Evolutionary conservation across 2,329 filamentous ascomycete species (phyloP).

Genomic region (Monosporascus sp.): DNA sequence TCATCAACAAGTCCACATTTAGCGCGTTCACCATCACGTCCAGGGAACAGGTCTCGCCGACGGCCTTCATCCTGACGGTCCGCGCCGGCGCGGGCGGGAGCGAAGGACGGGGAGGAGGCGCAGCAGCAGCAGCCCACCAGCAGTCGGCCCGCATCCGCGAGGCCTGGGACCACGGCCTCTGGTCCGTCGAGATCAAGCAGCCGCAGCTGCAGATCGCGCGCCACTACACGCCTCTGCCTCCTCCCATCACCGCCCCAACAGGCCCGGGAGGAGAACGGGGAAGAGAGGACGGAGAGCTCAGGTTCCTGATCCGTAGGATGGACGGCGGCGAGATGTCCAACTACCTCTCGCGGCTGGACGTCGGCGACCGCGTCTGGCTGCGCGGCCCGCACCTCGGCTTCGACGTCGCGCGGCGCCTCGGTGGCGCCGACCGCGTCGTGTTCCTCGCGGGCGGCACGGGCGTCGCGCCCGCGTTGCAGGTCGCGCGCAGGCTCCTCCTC

Average conservation of each 20-base stretch:
- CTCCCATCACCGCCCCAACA: neutral
- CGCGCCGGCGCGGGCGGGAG: slow-evolving; percentile 17
- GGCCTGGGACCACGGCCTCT: slow-evolving; percentile 61
- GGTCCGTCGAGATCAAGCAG: slow-evolving; percentile 91
- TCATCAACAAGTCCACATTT: slow-evolving; percentile 55
- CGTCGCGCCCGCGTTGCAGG: slow-evolving; percentile 83
- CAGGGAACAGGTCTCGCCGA: slow-evolving; percentile 58
- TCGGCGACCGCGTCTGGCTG: slow-evolving; percentile 63
- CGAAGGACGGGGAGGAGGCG: neutral
- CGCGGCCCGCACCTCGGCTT: slow-evolving; percentile 75
- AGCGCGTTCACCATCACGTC: slow-evolving; percentile 59
- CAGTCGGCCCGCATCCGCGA: slow-evolving; percentile 19
- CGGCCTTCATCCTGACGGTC: slow-evolving; percentile 64
- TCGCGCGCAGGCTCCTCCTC: slow-evolving; percentile 57
- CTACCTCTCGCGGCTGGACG: slow-evolving; percentile 63
- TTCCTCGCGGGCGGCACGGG: slow-evolving; percentile 92
- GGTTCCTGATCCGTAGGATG: slow-evolving; percentile 75
- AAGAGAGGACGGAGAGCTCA: slow-evolving; percentile 35
- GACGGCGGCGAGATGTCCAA: slow-evolving; percentile 77
- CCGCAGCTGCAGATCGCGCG: slow-evolving; percentile 88
- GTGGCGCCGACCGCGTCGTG: slow-evolving; percentile 43
- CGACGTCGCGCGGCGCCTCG: slow-evolving; percentile 33
- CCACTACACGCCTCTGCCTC: slow-evolving; percentile 83
- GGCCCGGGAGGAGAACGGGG: neutral
- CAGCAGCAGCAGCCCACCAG: neutral